These are phyloP conservation scores for Didymella sp. DNA, from an alignment of 2,329 filamentous ascomycete genomes.

Conservation along the genomic window DNA sequence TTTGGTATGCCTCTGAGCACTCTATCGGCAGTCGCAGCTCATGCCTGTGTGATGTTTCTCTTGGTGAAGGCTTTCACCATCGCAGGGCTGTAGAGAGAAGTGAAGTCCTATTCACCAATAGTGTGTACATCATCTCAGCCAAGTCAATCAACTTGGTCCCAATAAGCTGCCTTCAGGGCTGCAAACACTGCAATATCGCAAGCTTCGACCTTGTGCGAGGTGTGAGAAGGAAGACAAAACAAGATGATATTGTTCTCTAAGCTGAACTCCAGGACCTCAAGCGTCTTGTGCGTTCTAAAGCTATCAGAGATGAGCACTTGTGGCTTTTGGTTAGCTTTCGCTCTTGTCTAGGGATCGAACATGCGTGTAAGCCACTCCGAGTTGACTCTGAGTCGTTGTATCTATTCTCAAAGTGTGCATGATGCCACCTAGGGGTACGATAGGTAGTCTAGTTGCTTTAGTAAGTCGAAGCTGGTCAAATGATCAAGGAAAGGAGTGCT, in stretches of 20 bases:
- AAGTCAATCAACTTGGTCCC: constrained; percentile 18
- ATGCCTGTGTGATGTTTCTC: constrained; percentile 38
- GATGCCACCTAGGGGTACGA: constrained; percentile 27
- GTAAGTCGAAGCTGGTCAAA: constrained; percentile 24
- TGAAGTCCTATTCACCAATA: constrained; percentile 24
- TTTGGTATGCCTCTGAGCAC: constrained; percentile 37
- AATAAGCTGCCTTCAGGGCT: constrained; percentile 22
- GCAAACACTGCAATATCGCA: constrained; percentile 11
- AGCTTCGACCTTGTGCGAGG: neutral
- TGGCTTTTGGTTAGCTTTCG: constrained; percentile 37
- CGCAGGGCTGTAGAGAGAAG: constrained; percentile 28
- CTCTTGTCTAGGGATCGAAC: constrained; percentile 47
- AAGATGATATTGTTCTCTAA: neutral
- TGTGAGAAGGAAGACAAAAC: neutral
- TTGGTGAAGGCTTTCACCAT: constrained; percentile 25
- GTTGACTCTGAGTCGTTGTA: constrained; percentile 45
- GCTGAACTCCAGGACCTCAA: neutral
- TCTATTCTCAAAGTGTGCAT: constrained; percentile 20
- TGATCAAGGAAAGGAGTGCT: constrained; percentile 21
- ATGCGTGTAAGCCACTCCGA: constrained; percentile 47
- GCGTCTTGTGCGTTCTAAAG: constrained; percentile 43
- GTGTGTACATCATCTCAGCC: constrained; percentile 17
- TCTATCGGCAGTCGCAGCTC: constrained; percentile 21
- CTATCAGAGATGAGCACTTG: constrained; percentile 46
- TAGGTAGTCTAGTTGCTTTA: constrained; percentile 9